Conservation (phyloP, 2,329 filamentous ascomycete genomes). For the Monilinia fructicola region DNA sequence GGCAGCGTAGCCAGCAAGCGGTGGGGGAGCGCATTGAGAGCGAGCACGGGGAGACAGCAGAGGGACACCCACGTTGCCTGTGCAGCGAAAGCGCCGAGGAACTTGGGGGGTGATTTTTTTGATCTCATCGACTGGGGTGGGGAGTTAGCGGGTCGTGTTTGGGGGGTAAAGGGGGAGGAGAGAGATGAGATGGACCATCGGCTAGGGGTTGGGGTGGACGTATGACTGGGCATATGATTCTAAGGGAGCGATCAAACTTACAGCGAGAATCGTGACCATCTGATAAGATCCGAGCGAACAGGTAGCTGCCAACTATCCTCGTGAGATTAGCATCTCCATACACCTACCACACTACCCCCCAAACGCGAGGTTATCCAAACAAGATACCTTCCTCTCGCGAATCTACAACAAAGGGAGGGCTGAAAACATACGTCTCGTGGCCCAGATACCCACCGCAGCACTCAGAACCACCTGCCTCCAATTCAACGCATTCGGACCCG, state of each 20-base stretch:
- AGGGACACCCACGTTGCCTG: slow-evolving; percentile 69
- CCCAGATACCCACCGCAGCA: slow-evolving; percentile 61
- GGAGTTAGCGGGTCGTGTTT: not conserved
- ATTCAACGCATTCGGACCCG: slow-evolving; percentile 49
- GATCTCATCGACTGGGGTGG: slow-evolving; percentile 49
- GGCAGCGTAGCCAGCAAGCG: slow-evolving; percentile 52
- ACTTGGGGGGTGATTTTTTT: slow-evolving; percentile 52
- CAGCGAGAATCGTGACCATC: slow-evolving; percentile 15
- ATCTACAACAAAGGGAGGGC: not conserved
- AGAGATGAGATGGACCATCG: not conserved
- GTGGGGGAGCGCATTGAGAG: slow-evolving; percentile 61
- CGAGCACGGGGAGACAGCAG: slow-evolving; percentile 64
- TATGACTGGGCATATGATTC: not conserved
- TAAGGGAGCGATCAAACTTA: not conserved
- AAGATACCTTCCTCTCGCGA: too few relatives aligned
- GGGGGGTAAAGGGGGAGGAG: not conserved
- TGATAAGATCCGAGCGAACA: not conserved
- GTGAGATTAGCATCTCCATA: not conserved
- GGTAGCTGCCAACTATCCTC: slow-evolving; percentile 11
- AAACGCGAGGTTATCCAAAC: too few relatives aligned
- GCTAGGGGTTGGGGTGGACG: too few relatives aligned
- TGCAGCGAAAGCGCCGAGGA: slow-evolving; percentile 55
- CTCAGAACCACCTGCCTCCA: slow-evolving; percentile 61
- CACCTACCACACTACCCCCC: too few relatives aligned
- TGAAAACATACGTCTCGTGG: slow-evolving; percentile 52